Evolutionary conservation across 768 basidiomycete genomes (phyloP).

Genomic region (Boletus rufocinnamomeus): DNA sequence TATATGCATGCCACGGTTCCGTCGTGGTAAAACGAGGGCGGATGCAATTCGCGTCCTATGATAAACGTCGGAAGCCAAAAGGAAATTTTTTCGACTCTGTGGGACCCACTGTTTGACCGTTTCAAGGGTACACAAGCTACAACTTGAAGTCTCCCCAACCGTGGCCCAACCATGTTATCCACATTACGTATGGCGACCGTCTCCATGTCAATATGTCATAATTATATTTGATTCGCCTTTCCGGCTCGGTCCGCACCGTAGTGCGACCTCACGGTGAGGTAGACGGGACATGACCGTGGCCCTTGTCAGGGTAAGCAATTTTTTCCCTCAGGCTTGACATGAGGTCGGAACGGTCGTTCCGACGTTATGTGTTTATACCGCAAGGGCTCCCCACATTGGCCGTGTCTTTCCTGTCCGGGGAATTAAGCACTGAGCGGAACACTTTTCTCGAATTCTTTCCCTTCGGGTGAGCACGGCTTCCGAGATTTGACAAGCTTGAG

Average conservation of each 20-base stretch:
- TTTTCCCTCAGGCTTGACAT: constrained; percentile 12
- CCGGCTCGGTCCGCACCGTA: constrained; percentile 20
- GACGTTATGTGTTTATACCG: not conserved
- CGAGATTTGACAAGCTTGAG: constrained; percentile 17
- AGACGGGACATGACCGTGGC: constrained; percentile 2
- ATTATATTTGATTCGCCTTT: constrained; percentile 3
- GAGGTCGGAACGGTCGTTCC: constrained; percentile 18
- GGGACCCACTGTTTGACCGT: constrained; percentile 3
- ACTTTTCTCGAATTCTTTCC: not conserved
- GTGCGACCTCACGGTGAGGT: constrained; percentile 18
- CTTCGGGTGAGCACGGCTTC: constrained; percentile 16
- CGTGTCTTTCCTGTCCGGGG: constrained; percentile 22
- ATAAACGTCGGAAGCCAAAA: not conserved
- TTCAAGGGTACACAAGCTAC: not conserved
- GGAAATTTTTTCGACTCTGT: constrained; percentile 3
- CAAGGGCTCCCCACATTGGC: constrained; percentile 3
- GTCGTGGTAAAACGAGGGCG: constrained; percentile 14
- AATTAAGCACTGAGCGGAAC: constrained; percentile 17
- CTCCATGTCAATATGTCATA: constrained; percentile 19
- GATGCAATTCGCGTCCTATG: not conserved
- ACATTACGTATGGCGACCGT: constrained; percentile 12
- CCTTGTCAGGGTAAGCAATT: not conserved
- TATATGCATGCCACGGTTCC: constrained; percentile 4
- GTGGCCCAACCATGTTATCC: constrained; percentile 1
- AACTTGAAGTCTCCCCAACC: not conserved